A percentile compares a stretch with the other conserved stretches of the same genome.
These are phyloP conservation scores for Santalum album DNA, from an alignment of 164 flowering plant genomes.

Conservation along the genomic window DNA sequence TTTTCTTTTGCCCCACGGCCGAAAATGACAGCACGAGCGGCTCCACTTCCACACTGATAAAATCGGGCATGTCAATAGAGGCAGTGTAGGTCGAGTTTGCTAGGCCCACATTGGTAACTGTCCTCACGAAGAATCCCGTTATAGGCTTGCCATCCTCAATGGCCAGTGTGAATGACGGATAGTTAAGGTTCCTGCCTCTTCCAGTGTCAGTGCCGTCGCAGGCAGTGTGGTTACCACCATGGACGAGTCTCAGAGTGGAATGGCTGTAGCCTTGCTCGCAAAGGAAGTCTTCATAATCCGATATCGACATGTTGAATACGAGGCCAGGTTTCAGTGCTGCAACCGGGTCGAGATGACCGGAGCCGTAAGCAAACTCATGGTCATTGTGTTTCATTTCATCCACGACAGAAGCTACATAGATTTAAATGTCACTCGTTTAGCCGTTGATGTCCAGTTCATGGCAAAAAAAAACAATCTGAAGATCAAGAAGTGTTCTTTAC, in stretches of 20 bases:
- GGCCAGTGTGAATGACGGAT: constrained; percentile 41
- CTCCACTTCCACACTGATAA: constrained; percentile 14
- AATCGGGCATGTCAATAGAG: constrained; percentile 7
- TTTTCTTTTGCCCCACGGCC: constrained; percentile 22
- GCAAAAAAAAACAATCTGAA: too few relatives aligned
- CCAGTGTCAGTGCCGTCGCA: constrained; percentile 24
- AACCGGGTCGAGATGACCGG: constrained; percentile 44
- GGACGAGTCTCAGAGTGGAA: constrained; percentile 20
- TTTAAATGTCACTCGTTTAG: too few relatives aligned
- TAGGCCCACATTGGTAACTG: constrained; percentile 41
- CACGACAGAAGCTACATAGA: constrained; percentile 22
- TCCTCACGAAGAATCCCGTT: constrained; percentile 29
- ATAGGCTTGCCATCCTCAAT: constrained; percentile 31
- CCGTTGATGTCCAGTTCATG: too few relatives aligned
- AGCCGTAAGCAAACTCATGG: constrained; percentile 43
- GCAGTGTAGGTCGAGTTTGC: constrained; percentile 34
- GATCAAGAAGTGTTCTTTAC: constrained; percentile 3
- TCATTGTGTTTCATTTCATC: constrained; percentile 22
- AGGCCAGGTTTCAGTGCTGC: constrained; percentile 42
- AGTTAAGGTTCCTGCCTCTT: constrained; percentile 41
- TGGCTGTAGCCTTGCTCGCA: constrained; percentile 38
- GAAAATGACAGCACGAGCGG: constrained; percentile 33
- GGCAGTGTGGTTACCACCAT: constrained; percentile 18
- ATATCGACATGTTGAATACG: constrained; percentile 29
- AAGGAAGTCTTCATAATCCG: constrained; percentile 36